Base-by-base conservation (phyloP, 148 eudicot species). In the Limonium bicolor region DNA sequence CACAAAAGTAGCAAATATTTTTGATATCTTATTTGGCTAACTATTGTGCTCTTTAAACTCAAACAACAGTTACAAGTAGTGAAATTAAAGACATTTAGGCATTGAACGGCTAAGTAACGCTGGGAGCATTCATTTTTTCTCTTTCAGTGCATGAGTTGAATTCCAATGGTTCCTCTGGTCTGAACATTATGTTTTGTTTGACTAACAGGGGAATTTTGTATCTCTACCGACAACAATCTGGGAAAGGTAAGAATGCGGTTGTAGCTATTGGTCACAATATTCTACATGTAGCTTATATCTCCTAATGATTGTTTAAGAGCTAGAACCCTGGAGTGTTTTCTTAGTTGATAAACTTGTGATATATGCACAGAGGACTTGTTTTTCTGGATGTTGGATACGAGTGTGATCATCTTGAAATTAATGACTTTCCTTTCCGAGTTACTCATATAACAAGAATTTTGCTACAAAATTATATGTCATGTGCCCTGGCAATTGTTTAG, bases 141-240 rank as follows among this genome's bases (percentile, higher is more conserved):
- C n/a, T n/a, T n/a, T n/a, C n/a, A n/a, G n/a, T n/a, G n/a, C n/a
- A n/a, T n/a, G n/a, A n/a, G n/a, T n/a, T n/a, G n/a, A n/a, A n/a
- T n/a, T n/a, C n/a, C n/a, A n/a, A n/a, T n/a, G n/a, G n/a, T n/a
- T n/a, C n/a, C n/a, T n/a, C n/a, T n/a, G n/a, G n/a, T n/a, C 11
- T 5, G 14, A 4, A 34, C 32, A 29, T 29, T 21, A 6, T 6
- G 3, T 25, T 26, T 62, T 58, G 55, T 63, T 45, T 46, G 40
- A 61, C 34, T 14, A 60, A 63, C 87, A 86, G 93, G 87, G 77
- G 77, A 43, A 78, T 86, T 47, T 69, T 82, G 50, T 82, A 77
- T 76, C 56, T 78, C 36, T 86, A 81, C 44, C 81, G 58, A 54
- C 73, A 60, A 64, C 78, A 70, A 66, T 41, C 84, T 43, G 96